Conservation (phyloP, 2,329 filamentous ascomycete species). For the Verticillium dahliae region DNA sequence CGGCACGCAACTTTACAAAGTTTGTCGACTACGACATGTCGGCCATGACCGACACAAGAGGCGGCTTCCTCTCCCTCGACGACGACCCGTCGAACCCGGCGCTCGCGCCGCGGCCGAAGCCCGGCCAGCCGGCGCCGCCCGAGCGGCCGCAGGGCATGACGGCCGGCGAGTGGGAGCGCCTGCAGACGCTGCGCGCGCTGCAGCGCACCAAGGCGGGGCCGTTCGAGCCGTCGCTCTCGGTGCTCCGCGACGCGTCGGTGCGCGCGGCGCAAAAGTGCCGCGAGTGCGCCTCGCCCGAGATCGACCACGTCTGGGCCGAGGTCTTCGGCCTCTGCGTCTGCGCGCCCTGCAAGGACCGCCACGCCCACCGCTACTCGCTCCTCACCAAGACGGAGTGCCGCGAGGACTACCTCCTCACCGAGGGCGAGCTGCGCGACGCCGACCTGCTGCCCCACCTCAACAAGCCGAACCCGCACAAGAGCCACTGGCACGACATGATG, state of each 20-base stretch:
- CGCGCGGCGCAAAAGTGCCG: conserved; percentile 66
- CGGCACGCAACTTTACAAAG: conserved; percentile 83
- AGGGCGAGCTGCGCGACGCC: conserved; percentile 79
- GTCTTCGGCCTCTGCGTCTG: conserved; percentile 73
- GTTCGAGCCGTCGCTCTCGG: conserved; percentile 83
- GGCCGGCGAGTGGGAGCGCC: conserved; percentile 81
- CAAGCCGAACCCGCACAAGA: conserved; percentile 89
- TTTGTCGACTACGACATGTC: conserved; percentile 98
- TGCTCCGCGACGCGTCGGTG: conserved; percentile 56
- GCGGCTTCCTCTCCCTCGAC: conserved; percentile 83
- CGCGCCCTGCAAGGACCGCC: conserved; percentile 77
- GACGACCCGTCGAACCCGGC: conserved; percentile 89
- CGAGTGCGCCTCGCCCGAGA: conserved; percentile 78
- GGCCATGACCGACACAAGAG: conserved; percentile 96
- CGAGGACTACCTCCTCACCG: conserved; percentile 92
- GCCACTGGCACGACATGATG: conserved; percentile 98
- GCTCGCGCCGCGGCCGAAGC: conserved; percentile 40
- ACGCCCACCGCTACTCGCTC: conserved; percentile 87
- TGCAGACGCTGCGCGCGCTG: conserved; percentile 68
- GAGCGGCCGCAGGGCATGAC: conserved; percentile 84
- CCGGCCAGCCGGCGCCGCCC: conserved; percentile 34
- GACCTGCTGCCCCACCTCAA: conserved; percentile 82
- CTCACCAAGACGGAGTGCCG: conserved; percentile 95
- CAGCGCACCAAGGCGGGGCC: conserved; percentile 70
- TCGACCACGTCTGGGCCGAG: conserved; percentile 94